Base-by-base conservation (phyloP, 1,284 basidiomycete genomes). In the Microbotryum silenes-acaulis region DNA sequence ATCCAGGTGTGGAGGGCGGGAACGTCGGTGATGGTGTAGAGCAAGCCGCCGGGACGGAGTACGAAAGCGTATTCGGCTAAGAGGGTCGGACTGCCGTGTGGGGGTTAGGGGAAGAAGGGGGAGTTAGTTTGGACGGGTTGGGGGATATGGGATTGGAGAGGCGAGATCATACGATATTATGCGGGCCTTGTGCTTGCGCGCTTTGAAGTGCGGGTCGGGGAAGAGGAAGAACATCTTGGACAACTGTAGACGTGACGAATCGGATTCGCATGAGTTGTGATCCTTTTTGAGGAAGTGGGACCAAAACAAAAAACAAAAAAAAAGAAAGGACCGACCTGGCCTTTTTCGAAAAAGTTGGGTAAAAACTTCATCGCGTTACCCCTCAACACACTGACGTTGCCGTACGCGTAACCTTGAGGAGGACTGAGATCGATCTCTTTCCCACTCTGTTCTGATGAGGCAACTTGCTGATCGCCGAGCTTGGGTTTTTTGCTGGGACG, bases 321-420 rank as follows among this genome's bases (percentile, higher is more conserved):
- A 25, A 25, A 25, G 25, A 21, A 21, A 7, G 16, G 10, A 72
- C 77, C 63, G 51, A 79, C 78, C 73, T 96, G 94, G 64, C 86
- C 86, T 74, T 93, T 92, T 14, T 81, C 75, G 77, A 99, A 97
- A 77, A 93, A 97, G 78, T 98, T 98, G 16, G 93, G 90, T 67
- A 97, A 82, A 77, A 97, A 97, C 78, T 98, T 98, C 94, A 97
- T 97, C 51, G 90, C 87, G 76, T 99, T 99, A 12, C 90, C 91
- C 56, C 63, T 42, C 37, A 67, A 53, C 66, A 97, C 86, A 54
- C 91, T 91, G 59, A 97, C 84, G 75, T 98, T 99, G 73, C 94
- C 84, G 77, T 88, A 97, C 14, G 70, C 59, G 57, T 73, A 66
- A 58, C 84, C 76, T 47, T 80, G 78, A 14, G 80, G 75, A n/a